phyloP scores from a whole-genome alignment of 2,329 filamentous ascomycete species.

The Xylaria polymorpha region DNA sequence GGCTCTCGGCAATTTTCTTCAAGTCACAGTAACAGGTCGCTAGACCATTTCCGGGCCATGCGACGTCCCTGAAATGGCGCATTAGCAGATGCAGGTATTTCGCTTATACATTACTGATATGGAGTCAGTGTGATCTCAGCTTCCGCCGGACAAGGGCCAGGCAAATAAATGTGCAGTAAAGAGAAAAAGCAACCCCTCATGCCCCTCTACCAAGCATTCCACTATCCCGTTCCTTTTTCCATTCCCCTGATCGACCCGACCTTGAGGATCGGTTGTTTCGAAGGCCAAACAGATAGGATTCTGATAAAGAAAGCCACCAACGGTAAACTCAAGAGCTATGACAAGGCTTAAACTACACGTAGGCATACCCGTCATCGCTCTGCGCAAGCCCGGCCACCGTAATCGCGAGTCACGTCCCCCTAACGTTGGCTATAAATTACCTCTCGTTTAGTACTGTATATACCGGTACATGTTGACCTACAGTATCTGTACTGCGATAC shows the following conservation, averaged over 20 bases:
- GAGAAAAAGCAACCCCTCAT: slow-evolving; percentile 18
- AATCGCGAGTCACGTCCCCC: neutral
- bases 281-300: slow-evolving; percentile 2
- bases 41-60: slow-evolving; percentile 10
- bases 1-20: neutral
- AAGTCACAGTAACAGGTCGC: neutral
- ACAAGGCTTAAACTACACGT: neutral
- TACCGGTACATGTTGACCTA: neutral
- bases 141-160: neutral
- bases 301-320: neutral
- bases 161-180: neutral
- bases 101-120: neutral
- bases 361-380: neutral
- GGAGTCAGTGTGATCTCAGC: neutral
- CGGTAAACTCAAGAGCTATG: neutral
- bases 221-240: neutral
- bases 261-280: slow-evolving; percentile 13
- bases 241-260: slow-evolving; percentile 6
- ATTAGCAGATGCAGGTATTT: neutral
- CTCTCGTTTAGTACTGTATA: slow-evolving; percentile 6
- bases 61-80: neutral
- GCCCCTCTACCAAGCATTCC: slow-evolving; percentile 1
- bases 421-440: neutral
- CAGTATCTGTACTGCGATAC: neutral
- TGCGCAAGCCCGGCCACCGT: slow-evolving; percentile 16